phyloP scores from a whole-genome alignment of 495 filamentous ascomycete genomes.

The Podospora conica region DNA sequence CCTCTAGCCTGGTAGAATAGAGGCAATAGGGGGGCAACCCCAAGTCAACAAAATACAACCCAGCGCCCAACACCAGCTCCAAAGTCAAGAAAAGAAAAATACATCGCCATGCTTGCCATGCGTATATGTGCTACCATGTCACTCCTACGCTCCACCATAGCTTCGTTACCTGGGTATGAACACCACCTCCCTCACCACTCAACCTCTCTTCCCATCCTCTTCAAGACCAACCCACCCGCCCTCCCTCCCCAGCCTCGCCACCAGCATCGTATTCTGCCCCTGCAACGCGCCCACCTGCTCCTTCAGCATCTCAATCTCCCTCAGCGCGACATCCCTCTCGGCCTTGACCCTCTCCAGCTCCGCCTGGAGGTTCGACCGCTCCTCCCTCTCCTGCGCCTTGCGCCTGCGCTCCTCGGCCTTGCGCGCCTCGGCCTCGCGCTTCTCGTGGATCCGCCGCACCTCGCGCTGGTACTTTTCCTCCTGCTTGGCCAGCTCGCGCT shows the following conservation, averaged over 20 bases:
- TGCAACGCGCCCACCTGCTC: conserved; percentile 60
- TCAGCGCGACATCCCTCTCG: conserved; percentile 50
- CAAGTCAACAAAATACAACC: not conserved
- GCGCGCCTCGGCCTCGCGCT: conserved; percentile 52
- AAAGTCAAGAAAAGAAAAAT: not conserved
- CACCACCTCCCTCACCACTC: not conserved
- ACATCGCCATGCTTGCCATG: not conserved
- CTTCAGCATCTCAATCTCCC: conserved; percentile 56
- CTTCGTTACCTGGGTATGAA: not conserved
- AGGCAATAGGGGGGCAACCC: not conserved
- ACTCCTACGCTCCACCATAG: not conserved
- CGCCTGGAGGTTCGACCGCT: conserved; percentile 38
- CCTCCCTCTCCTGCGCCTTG: conserved; percentile 51
- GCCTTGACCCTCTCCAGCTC: conserved; percentile 49
- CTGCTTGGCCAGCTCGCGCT: conserved; percentile 52
- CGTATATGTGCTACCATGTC: not conserved
- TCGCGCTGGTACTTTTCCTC: conserved; percentile 61
- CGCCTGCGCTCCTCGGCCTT: conserved; percentile 53
- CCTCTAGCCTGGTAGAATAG: not conserved
- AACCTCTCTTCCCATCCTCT: not conserved
- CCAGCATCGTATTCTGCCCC: conserved; percentile 56
- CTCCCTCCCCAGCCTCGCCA: conserved; percentile 41
- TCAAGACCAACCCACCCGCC: not conserved
- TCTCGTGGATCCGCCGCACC: conserved; percentile 55
- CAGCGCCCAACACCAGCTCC: not conserved